phyloP scores from a whole-genome alignment of 371 early-diverging fungal genomes.

The Mortierella sp. region DNA sequence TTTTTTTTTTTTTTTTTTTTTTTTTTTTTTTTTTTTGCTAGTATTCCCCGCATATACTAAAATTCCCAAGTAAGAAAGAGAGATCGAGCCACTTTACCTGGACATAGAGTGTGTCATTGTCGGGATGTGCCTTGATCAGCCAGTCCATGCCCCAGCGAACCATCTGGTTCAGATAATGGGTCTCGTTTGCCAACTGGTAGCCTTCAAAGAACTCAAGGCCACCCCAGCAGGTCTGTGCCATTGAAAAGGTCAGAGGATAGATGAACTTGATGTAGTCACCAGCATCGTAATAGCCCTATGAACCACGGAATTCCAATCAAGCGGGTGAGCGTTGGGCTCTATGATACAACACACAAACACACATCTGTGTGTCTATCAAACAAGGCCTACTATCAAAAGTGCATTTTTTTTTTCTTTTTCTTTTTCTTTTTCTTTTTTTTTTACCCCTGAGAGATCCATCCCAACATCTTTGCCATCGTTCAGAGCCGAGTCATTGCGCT shows the following conservation, averaged over 20 bases:
- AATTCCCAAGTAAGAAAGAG: too few species aligned
- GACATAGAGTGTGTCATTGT: constrained; percentile 57
- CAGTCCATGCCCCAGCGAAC: constrained; percentile 75
- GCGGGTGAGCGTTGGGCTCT: too few species aligned
- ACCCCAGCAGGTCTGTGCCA: constrained; percentile 67
- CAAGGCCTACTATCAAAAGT: constrained; percentile 5
- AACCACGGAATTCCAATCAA: too few species aligned
- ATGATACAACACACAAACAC: not conserved
- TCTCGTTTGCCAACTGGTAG: constrained; percentile 63
- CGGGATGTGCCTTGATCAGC: constrained; percentile 69
- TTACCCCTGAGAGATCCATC: constrained; percentile 60
- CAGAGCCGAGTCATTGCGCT: constrained; percentile 65
- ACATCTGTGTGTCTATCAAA: not conserved
- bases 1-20: too few species aligned
- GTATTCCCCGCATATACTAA: too few species aligned
- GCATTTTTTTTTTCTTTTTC: constrained; percentile 56
- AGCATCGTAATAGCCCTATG: constrained; percentile 42
- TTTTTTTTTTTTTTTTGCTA: too few species aligned
- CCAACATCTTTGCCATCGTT: constrained; percentile 60
- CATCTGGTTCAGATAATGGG: constrained; percentile 58
- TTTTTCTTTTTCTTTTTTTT: constrained; percentile 41
- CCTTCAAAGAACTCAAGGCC: constrained; percentile 67
- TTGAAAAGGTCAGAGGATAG: constrained; percentile 64
- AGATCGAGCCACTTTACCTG: constrained; percentile 32
- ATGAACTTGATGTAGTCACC: constrained; percentile 74